Evolutionary conservation across 2,329 filamentous ascomycete genomes (phyloP), one percentile per base, ranked within the genome.

Genomic region (Monosporascus sp.): DNA sequence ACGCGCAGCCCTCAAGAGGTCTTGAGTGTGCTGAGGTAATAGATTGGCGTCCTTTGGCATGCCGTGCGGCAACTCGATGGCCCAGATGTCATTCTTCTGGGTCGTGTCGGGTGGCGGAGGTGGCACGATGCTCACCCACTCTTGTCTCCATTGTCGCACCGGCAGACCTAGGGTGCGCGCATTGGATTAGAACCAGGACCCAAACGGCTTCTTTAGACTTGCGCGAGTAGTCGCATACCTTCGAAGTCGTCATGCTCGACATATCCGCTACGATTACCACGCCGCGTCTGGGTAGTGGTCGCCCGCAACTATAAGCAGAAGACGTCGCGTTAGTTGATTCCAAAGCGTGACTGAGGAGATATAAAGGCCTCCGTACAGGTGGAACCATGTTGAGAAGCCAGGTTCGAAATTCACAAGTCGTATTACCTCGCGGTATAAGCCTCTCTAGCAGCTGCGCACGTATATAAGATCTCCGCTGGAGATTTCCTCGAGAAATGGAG

Each of bases 41-140:
- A 96, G 78, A 54, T 88, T 81, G 31, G 84, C 89, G 68, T 96
- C 93, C 63, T 89, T 88, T 40, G 93, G 93, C 89, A 97, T 93
- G 45, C 82, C 83, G 58, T 82, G 78, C 3, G 89, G 86, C 18
- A 91, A 79, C 66, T 96, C 92, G 48, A 78, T 66, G n/a, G 85
- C 86, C 82, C 88, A 93, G 50, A 82, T 77, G 67, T 88, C 82
- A 63, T 85, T 83, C 60, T 79, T 79, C 57, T 84, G 77, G 35
- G 74, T 77, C 28, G 79, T 83, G 62, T 92, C 87, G 57, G 83
- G 76, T 38, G 82, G 78, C 9, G 80, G 75, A 14, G 82, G 82
- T 50, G 89, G 86, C 60, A 84, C 84, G 65, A 93, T 75, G 43
- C 75, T 86, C 53, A 90, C 80, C 72, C 76, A 77, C 54, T 88